phyloP scores from a whole-genome alignment of 2,329 filamentous ascomycete species.

The Aspergillus brunneoviolaceus region DNA sequence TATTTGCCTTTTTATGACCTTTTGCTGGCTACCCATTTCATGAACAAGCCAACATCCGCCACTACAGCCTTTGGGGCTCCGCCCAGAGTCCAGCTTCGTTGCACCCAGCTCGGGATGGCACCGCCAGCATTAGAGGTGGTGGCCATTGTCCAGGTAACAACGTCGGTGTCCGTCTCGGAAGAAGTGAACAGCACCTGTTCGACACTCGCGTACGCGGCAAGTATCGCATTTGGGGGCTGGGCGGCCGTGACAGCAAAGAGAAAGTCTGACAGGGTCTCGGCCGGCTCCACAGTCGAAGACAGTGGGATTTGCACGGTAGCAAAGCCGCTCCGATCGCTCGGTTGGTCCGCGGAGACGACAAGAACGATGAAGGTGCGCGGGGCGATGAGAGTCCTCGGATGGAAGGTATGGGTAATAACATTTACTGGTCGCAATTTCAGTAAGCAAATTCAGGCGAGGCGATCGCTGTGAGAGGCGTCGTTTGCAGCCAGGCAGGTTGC shows the following conservation, averaged over 20 bases:
- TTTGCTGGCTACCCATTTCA: slow-evolving; percentile 30
- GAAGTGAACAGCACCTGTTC: slow-evolving; percentile 27
- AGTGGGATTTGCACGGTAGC: slow-evolving; percentile 38
- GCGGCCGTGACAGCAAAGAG: slow-evolving; percentile 23
- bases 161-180: background rate
- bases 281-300: background rate
- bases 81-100: slow-evolving; percentile 38
- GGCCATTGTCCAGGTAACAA: slow-evolving; percentile 38
- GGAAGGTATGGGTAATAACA: slow-evolving; percentile 39
- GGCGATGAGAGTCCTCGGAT: slow-evolving; percentile 31
- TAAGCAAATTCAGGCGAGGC: background rate
- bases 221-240: slow-evolving; percentile 28
- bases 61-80: slow-evolving; percentile 39
- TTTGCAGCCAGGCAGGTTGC: background rate
- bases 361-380: slow-evolving; percentile 36
- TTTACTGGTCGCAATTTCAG: slow-evolving; percentile 25
- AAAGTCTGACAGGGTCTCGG: slow-evolving; percentile 16
- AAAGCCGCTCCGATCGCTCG: slow-evolving; percentile 24
- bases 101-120: slow-evolving; percentile 37
- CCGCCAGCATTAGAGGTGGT: slow-evolving; percentile 40
- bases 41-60: slow-evolving; percentile 41
- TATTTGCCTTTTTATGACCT: background rate
- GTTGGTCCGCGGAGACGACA: slow-evolving; percentile 29
- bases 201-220: slow-evolving; percentile 38
- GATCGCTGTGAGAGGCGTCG: background rate